Evolutionary conservation across 2,329 filamentous ascomycete species (phyloP).

Genomic region (Geoglossum cookeanum): DNA sequence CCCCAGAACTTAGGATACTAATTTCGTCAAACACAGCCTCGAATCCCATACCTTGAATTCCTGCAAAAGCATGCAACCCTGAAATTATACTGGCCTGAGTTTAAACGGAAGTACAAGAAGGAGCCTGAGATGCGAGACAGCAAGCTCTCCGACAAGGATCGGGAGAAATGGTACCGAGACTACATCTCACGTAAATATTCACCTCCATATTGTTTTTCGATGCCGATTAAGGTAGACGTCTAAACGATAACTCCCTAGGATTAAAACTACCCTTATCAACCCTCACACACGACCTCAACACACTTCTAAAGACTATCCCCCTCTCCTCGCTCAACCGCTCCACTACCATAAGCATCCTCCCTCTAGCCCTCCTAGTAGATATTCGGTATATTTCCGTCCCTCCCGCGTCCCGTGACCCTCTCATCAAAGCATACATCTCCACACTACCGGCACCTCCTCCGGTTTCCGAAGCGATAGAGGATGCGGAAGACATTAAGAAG

Average conservation of each 20-base stretch:
- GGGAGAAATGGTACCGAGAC: constrained; percentile 64
- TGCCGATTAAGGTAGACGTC: constrained; percentile 28
- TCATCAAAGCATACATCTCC: constrained; percentile 48
- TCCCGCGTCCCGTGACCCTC: constrained; percentile 36
- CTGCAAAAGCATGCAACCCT: constrained; percentile 66
- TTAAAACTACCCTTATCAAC: constrained; percentile 40
- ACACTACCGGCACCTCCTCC: constrained; percentile 41
- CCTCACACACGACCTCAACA: constrained; percentile 49
- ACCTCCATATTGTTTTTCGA: background rate
- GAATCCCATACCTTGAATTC: constrained; percentile 64
- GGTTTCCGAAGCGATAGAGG: constrained; percentile 24
- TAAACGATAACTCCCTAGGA: constrained; percentile 23
- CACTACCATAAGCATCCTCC: constrained; percentile 37
- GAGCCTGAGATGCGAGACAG: constrained; percentile 47
- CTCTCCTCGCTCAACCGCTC: constrained; percentile 38
- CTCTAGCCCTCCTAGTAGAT: constrained; percentile 43
- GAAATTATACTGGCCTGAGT: constrained; percentile 95
- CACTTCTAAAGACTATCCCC: constrained; percentile 43
- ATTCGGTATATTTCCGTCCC: constrained; percentile 51
- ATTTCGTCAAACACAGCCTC: constrained; percentile 26
- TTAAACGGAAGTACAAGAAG: constrained; percentile 75
- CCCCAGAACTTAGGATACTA: background rate
- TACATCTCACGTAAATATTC: constrained; percentile 24
- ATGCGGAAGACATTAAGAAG: constrained; percentile 27
- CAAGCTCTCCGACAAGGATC: constrained; percentile 40